phyloP scores from a whole-genome alignment of 148 eudicot species.

The Tetragonia tetragonoides region DNA sequence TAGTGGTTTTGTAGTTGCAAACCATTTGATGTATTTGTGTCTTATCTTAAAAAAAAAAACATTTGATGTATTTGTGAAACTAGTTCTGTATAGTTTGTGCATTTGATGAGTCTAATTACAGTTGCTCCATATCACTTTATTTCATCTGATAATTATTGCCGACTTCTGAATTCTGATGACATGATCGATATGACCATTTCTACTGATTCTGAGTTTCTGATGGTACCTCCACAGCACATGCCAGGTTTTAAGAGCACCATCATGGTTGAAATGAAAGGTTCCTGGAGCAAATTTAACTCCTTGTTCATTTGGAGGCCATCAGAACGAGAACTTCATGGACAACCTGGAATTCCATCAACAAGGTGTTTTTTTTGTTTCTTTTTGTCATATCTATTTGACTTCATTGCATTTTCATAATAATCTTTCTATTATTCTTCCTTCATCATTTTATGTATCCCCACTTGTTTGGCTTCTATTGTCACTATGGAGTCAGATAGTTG shows the following conservation, averaged over 20 bases:
- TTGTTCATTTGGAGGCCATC: conserved; percentile 12
- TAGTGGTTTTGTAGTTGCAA: too few species aligned
- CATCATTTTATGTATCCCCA: conserved; percentile 21
- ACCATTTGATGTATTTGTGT: too few species aligned
- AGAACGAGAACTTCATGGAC: conserved; percentile 18
- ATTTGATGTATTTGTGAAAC: too few species aligned
- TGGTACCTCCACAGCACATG: conserved; percentile 4
- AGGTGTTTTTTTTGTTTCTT: not conserved
- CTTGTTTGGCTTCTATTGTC: conserved; percentile 9
- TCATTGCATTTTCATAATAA: conserved; percentile 9
- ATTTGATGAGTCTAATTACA: not conserved
- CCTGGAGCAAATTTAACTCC: not conserved
- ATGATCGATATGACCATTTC: not conserved
- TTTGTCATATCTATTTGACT: conserved; percentile 21
- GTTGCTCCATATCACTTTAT: not conserved
- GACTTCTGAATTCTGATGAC: not conserved
- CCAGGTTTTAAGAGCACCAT: conserved; percentile 4
- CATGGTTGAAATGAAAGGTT: conserved; percentile 1
- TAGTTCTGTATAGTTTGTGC: not conserved
- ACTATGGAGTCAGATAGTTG: conserved; percentile 2
- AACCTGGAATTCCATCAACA: conserved; percentile 14
- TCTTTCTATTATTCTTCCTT: conserved; percentile 14
- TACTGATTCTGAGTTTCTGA: conserved; percentile 8
- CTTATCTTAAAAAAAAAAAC: too few species aligned
- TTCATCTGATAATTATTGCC: not conserved